These are phyloP conservation scores for Triticum monococcum DNA, from an alignment of 176 grass and related monocot genomes.

Conservation along the genomic window DNA sequence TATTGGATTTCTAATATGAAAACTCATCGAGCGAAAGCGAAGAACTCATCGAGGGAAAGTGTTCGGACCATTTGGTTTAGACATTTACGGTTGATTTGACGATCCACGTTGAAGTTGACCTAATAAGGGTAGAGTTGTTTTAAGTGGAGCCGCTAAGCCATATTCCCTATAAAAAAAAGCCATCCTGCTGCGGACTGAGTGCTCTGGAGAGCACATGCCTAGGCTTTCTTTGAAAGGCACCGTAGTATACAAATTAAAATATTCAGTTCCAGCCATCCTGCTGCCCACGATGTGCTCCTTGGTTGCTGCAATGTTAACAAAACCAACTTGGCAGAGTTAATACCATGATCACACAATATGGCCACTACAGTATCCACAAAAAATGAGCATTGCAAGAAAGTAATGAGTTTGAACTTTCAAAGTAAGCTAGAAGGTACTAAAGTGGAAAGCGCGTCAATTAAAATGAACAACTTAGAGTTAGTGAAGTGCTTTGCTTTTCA, in stretches of 20 bases:
- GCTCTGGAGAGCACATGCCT: slow-evolving; percentile 19
- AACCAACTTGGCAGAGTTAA: neutral
- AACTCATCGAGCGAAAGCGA: too few relatives aligned
- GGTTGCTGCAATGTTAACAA: neutral
- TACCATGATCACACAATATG: neutral
- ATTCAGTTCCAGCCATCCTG: neutral
- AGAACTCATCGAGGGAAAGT: too few relatives aligned
- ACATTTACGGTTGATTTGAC: too few relatives aligned
- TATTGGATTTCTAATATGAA: too few relatives aligned
- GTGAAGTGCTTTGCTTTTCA: slow-evolving; percentile 8
- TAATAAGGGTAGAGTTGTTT: too few relatives aligned
- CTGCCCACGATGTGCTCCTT: neutral
- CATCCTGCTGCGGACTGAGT: neutral
- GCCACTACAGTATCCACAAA: neutral
- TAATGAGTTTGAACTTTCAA: slow-evolving; percentile 9
- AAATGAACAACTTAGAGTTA: slow-evolving; percentile 16
- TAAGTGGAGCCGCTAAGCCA: too few relatives aligned
- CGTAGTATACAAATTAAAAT: slow-evolving; percentile 9
- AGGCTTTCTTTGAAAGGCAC: slow-evolving; percentile 7
- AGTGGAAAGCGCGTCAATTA: slow-evolving; percentile 10
- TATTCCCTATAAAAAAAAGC: too few relatives aligned
- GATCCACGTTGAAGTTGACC: too few relatives aligned
- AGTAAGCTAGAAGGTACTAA: neutral
- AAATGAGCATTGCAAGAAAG: neutral
- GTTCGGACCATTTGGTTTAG: too few relatives aligned